phyloP scores from a whole-genome alignment of 177 flowering plant species.

The Vitis hybrid region DNA sequence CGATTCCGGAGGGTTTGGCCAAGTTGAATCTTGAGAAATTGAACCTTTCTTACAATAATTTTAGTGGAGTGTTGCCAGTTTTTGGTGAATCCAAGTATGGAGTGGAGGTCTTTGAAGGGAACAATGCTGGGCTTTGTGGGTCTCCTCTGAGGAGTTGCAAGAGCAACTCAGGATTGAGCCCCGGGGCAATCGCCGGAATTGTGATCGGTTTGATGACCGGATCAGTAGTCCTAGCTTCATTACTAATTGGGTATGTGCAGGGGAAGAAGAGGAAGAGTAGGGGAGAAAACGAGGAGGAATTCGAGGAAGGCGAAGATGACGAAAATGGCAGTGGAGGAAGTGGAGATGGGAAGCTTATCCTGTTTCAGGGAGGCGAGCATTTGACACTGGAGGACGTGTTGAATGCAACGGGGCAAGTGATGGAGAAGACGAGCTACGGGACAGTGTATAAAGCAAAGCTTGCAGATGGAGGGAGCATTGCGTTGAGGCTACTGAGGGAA shows the following conservation, averaged over 20 bases:
- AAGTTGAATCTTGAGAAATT: conserved; percentile 56
- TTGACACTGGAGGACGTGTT: conserved; percentile 88
- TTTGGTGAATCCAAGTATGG: conserved; percentile 58
- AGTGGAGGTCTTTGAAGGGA: conserved; percentile 70
- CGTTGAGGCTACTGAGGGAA: conserved; percentile 88
- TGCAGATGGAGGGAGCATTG: conserved; percentile 87
- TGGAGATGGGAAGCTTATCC: conserved; percentile 76
- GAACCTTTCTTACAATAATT: conserved; percentile 89
- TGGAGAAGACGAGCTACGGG: conserved; percentile 96
- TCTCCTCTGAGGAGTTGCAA: conserved; percentile 53
- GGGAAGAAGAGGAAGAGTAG: conserved; percentile 66
- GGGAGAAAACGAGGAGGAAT: conserved; percentile 50
- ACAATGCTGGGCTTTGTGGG: conserved; percentile 69
- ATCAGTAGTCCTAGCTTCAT: conserved; percentile 72
- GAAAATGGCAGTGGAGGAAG: conserved; percentile 41
- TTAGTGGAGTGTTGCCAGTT: conserved; percentile 71
- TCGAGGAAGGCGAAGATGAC: conserved; percentile 54
- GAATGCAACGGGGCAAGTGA: conserved; percentile 95
- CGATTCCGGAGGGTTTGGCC: conserved; percentile 53
- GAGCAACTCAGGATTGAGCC: conserved; percentile 57
- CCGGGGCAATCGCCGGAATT: conserved; percentile 85
- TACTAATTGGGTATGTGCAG: conserved; percentile 80
- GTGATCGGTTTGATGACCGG: conserved; percentile 92
- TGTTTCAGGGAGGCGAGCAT: conserved; percentile 95
- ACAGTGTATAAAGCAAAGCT: conserved; percentile 94